Conservation (phyloP, 176 grass and related monocot genomes). For the Ensete glaucum region DNA sequence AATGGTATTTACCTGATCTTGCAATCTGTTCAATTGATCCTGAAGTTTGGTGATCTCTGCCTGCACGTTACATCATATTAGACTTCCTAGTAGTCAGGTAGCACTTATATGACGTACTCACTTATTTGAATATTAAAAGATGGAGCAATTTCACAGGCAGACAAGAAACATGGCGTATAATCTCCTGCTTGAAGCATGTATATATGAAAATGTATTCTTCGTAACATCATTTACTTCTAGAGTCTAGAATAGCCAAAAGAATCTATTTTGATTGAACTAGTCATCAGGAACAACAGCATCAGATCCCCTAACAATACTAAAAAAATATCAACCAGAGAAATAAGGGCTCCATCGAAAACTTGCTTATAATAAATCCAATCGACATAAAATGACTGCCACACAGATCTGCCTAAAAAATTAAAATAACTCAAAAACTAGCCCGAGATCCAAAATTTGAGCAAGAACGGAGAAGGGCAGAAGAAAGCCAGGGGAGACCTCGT, state of each 20-base stretch:
- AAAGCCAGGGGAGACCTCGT: constrained; percentile 42
- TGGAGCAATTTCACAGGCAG: too few relatives aligned
- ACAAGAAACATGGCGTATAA: too few relatives aligned
- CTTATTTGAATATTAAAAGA: too few relatives aligned
- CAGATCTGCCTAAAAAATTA: neutral
- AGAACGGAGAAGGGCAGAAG: neutral
- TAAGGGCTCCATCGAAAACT: too few relatives aligned
- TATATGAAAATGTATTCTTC: neutral
- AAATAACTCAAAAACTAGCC: neutral
- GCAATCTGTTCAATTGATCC: constrained; percentile 54
- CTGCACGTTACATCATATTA: constrained; percentile 33
- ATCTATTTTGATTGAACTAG: neutral
- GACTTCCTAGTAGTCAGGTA: neutral
- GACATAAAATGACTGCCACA: neutral
- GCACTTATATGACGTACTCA: neutral
- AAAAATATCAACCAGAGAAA: too few relatives aligned
- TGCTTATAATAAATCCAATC: too few relatives aligned
- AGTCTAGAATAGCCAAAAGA: neutral
- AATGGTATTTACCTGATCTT: constrained; percentile 63
- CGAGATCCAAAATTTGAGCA: neutral
- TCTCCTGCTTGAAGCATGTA: neutral
- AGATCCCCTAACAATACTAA: neutral
- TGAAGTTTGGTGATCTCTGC: constrained; percentile 52
- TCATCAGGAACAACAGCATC: neutral
- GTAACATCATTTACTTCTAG: neutral